A percentile compares a stretch with the other conserved stretches of the same genome.
Conservation (phyloP, 129 eudicot genomes). For the Centrapalus pauciflorus region DNA sequence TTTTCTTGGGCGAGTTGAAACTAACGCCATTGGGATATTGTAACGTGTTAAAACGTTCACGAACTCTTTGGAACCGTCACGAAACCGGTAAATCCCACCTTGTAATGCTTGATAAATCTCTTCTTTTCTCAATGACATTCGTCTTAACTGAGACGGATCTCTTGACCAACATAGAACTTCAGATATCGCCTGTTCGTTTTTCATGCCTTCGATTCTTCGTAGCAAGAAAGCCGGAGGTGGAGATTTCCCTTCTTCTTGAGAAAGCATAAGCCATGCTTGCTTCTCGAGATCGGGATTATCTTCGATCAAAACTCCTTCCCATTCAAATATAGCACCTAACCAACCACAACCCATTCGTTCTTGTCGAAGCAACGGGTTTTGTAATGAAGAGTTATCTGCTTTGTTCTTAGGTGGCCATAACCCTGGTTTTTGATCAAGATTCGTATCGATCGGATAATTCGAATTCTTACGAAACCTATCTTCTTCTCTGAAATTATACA, state of each 20-base stretch:
- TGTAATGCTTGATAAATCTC: constrained; percentile 67
- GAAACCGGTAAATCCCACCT: constrained; percentile 66
- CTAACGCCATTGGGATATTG: constrained; percentile 93
- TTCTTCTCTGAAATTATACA: constrained; percentile 39
- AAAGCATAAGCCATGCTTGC: constrained; percentile 76
- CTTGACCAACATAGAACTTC: constrained; percentile 97
- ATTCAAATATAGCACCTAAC: constrained; percentile 93
- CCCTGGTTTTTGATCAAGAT: constrained; percentile 40
- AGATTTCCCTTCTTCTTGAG: constrained; percentile 79
- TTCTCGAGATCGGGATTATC: constrained; percentile 82
- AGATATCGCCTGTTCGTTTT: constrained; percentile 89
- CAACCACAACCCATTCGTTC: constrained; percentile 97
- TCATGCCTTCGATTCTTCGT: constrained; percentile 83
- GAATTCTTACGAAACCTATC: constrained; percentile 28
- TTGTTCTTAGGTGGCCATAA: constrained; percentile 83
- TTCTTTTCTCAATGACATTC: constrained; percentile 74
- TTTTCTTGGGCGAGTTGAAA: constrained; percentile 80
- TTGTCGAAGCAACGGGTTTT: constrained; percentile 77
- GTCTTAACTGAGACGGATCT: constrained; percentile 56
- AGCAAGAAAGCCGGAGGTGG: constrained; percentile 67
- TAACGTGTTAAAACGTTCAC: constrained; percentile 51
- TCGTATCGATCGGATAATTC: constrained; percentile 26
- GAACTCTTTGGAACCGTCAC: constrained; percentile 75
- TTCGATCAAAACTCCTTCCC: constrained; percentile 91
- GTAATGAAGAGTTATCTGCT: constrained; percentile 66